These are phyloP conservation scores for Cytospora chrysosperma DNA, from an alignment of 2,329 filamentous ascomycete genomes.

Conservation along the genomic window DNA sequence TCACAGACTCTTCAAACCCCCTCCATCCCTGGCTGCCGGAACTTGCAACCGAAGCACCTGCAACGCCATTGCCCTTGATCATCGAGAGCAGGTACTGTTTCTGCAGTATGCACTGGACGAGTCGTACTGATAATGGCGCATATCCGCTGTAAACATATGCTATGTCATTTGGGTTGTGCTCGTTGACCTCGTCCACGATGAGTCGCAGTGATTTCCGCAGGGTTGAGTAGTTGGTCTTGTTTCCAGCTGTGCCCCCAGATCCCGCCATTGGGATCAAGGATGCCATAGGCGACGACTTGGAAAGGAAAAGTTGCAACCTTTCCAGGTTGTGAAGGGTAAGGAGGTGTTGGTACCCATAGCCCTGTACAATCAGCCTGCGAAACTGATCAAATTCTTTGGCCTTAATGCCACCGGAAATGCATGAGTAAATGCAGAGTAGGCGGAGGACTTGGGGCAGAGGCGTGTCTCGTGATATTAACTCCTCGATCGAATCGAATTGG, in stretches of 20 bases:
- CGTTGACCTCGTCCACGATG: conserved; percentile 95
- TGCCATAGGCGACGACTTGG: conserved; percentile 73
- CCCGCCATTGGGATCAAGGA: conserved; percentile 76
- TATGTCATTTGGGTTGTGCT: conserved; percentile 89
- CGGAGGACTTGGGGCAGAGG: conserved; percentile 80
- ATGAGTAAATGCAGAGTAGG: conserved; percentile 87
- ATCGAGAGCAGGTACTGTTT: conserved; percentile 79
- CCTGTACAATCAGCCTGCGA: conserved; percentile 82
- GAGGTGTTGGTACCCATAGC: conserved; percentile 92
- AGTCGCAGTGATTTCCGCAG: conserved; percentile 82
- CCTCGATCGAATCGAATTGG: conserved; percentile 88
- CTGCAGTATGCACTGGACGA: conserved; percentile 90
- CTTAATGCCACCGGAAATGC: conserved; percentile 83
- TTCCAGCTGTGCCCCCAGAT: conserved; percentile 54
- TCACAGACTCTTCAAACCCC: conserved; percentile 88
- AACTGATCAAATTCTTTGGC: conserved; percentile 87
- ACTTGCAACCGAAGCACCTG: conserved; percentile 46
- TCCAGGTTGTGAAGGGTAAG: conserved; percentile 86
- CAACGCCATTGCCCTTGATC: conserved; percentile 59
- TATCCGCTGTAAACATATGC: conserved; percentile 99
- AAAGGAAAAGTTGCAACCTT: conserved; percentile 81
- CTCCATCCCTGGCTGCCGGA: conserved; percentile 79
- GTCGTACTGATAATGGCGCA: conserved; percentile 83
- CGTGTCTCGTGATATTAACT: conserved; percentile 86
- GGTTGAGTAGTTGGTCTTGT: conserved; percentile 86